Base-by-base conservation (phyloP, 495 filamentous ascomycete genomes). In the Parathielavia hyrcaniae region DNA sequence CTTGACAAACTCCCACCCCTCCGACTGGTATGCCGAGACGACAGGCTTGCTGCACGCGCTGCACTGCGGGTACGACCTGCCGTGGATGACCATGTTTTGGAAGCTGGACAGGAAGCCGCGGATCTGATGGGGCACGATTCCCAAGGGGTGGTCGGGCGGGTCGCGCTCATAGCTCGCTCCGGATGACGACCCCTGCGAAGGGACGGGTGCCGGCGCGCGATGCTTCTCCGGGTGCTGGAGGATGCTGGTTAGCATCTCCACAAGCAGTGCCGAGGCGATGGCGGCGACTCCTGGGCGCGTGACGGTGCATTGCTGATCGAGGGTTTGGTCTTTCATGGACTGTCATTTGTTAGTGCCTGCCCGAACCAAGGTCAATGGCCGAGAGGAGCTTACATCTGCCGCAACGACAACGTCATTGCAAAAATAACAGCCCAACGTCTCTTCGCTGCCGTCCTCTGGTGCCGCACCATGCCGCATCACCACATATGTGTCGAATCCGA, bases 301-400 rank as follows among this genome's bases (percentile, higher is more conserved):
- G 34, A 98, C 93, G 0, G 93, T 98, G 72, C 93, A 98, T 74
- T 98, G 93, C 67, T 97, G 93, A 67, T 98, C 93, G 5, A 98
- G 83, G 1, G 93, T 97, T 67, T 88, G 86, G 65, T 96, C 89
- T 65, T 90, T 92, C 66, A 95, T 77, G 23, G 91, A 96, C 89
- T 95, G 60, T 55, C n/a, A 45, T n/a, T 44, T 47, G 68, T 87
- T 61, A 85, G 81, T 46, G 35, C 23, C 20, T 46, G 56, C 53
- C 53, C 16, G n/a, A 3, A 5, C 1, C 2, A 7, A n/a, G 50
- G 22, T n/a, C n/a, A n/a, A 30, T 48, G 17, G 34, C 30, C 26
- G 34, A 41, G 23, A 43, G n/a, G 14, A 40, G 79, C 88, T 83
- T 78, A 95, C 91, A 74, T 98, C 91, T 61, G 85, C 87, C 30